Percentiles rank a stretch among this genome's conserved stretches.
phyloP scores from a whole-genome alignment of 148 eudicot species.

The Rhododendron ferrugineum region DNA sequence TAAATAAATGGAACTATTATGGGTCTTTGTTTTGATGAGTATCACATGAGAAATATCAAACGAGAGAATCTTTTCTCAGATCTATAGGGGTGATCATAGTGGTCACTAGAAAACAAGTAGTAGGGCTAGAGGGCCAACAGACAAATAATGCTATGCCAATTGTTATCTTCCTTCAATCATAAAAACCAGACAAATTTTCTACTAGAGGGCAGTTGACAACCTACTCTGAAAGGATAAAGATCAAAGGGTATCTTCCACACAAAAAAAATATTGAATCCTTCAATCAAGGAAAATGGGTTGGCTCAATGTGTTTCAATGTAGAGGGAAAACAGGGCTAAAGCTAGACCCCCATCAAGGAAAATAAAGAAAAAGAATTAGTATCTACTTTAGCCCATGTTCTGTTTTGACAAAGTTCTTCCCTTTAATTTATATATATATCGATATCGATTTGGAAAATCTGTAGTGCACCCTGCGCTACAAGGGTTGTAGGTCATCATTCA shows the following conservation, averaged over 20 bases:
- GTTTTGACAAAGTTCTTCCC: not conserved
- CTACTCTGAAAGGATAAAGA: not conserved
- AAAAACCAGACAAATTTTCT: not conserved
- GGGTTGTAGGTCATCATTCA: too few species aligned
- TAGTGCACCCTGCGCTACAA: too few species aligned
- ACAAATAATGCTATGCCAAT: not conserved
- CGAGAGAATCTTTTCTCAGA: not conserved
- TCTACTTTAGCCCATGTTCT: not conserved
- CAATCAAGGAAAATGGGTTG: not conserved
- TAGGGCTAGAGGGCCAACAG: not conserved
- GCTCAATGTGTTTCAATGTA: not conserved
- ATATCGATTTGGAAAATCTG: too few species aligned
- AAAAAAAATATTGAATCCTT: too few species aligned
- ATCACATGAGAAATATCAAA: not conserved
- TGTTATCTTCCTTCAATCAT: not conserved
- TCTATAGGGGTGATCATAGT: not conserved
- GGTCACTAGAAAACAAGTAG: not conserved
- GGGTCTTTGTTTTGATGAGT: not conserved
- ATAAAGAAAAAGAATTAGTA: too few species aligned
- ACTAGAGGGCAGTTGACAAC: too few species aligned
- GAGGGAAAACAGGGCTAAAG: too few species aligned
- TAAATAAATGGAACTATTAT: not conserved
- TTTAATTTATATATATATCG: too few species aligned
- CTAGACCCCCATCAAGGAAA: too few species aligned
- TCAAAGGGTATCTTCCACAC: not conserved